These are phyloP conservation scores for Aureobasidium sp. DNA, from an alignment of 2,329 filamentous ascomycete genomes.

Conservation along the genomic window DNA sequence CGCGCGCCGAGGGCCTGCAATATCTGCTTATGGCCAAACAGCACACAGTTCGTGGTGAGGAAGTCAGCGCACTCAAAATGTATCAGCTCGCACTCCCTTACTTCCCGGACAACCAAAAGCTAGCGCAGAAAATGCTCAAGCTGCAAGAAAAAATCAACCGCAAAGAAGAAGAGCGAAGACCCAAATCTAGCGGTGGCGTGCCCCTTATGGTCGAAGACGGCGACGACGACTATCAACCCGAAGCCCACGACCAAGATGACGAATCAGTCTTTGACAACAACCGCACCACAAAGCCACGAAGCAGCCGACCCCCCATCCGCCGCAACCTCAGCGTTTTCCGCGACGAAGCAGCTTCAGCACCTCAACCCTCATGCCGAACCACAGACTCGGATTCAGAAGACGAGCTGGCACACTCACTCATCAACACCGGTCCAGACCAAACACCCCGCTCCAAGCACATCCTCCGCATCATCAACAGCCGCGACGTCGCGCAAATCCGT, in stretches of 20 bases:
- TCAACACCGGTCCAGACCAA: constrained; percentile 20
- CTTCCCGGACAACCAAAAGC: constrained; percentile 79
- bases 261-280: background rate
- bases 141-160: constrained; percentile 45
- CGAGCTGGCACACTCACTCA: constrained; percentile 21
- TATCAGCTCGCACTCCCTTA: constrained; percentile 78
- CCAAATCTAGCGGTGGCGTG: background rate
- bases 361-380: background rate
- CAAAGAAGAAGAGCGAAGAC: constrained; percentile 22
- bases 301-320: background rate
- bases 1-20: constrained; percentile 75
- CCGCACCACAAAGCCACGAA: background rate
- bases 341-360: background rate
- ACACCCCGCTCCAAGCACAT: constrained; percentile 57
- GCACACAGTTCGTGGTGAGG: constrained; percentile 76
- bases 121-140: constrained; percentile 49
- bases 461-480: constrained; percentile 66
- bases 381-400: constrained; percentile 25
- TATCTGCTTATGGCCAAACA: constrained; percentile 88
- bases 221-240: background rate
- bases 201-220: background rate
- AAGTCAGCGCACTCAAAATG: constrained; percentile 70
- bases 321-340: constrained; percentile 13
- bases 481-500: constrained; percentile 59
- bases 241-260: constrained; percentile 13